Percentiles rank a stretch among this genome's conserved stretches.
phyloP scores from a whole-genome alignment of 176 grass and related monocot species.

The Olyra latifolia region DNA sequence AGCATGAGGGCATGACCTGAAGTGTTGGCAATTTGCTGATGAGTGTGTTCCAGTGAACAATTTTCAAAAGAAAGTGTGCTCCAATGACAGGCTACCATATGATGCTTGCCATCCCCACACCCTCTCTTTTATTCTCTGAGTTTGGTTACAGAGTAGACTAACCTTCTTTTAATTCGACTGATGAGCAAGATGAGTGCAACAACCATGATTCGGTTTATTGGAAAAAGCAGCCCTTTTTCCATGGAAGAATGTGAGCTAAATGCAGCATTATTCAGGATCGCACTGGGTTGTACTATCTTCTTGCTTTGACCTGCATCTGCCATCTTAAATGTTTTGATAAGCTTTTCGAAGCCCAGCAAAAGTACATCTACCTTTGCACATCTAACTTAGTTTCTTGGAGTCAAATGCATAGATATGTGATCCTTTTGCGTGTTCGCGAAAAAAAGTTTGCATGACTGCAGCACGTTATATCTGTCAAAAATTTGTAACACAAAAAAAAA shows the following conservation, averaged over 20 bases:
- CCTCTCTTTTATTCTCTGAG: neutral
- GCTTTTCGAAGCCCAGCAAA: neutral
- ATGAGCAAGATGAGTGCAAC: conserved; percentile 23
- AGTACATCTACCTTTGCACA: neutral
- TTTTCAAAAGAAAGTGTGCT: neutral
- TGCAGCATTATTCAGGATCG: neutral
- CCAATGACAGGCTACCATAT: neutral
- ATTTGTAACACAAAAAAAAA: neutral
- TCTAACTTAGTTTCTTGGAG: neutral
- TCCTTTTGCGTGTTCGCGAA: too few species aligned
- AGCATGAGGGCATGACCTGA: conserved; percentile 25
- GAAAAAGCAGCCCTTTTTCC: neutral
- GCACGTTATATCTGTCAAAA: neutral
- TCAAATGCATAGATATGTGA: too few species aligned
- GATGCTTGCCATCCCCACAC: conserved; percentile 25
- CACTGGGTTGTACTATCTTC: neutral
- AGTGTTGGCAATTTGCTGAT: conserved; percentile 19
- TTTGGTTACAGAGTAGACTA: neutral
- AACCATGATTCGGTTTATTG: conserved; percentile 16
- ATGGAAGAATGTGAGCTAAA: neutral
- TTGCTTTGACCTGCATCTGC: neutral
- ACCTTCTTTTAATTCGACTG: neutral
- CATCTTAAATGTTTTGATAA: neutral
- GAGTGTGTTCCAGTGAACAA: conserved; percentile 8
- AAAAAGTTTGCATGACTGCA: neutral